phyloP scores from a whole-genome alignment of 495 filamentous ascomycete genomes.

The Hypoxylon lenormandii region DNA sequence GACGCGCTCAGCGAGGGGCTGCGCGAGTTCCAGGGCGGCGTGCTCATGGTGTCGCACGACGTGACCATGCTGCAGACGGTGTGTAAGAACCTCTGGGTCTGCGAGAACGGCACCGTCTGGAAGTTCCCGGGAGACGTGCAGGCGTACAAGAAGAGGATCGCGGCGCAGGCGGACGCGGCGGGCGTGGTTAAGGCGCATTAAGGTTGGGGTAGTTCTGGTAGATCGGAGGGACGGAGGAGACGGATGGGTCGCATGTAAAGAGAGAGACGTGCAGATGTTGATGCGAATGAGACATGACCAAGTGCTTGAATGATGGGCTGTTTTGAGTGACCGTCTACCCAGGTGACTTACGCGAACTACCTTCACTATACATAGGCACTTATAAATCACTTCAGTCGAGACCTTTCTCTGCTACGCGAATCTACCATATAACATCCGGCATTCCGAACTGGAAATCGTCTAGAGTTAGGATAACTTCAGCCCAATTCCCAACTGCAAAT shows the following conservation, averaged over 20 bases:
- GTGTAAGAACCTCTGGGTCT: slow-evolving; percentile 94
- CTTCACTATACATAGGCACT: not conserved
- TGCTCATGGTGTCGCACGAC: slow-evolving; percentile 98
- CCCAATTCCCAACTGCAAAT: too few relatives aligned
- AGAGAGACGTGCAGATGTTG: not conserved
- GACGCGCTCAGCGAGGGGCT: slow-evolving; percentile 89
- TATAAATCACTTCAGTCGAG: too few relatives aligned
- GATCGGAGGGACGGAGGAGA: too few relatives aligned
- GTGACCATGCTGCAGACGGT: slow-evolving; percentile 98
- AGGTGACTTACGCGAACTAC: not conserved
- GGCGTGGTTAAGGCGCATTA: slow-evolving; percentile 79
- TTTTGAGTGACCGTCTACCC: not conserved
- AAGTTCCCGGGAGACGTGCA: slow-evolving; percentile 95
- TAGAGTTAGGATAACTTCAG: too few relatives aligned
- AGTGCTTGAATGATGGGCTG: not conserved
- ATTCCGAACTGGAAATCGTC: too few relatives aligned
- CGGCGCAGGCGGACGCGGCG: slow-evolving; percentile 84
- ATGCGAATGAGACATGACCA: slow-evolving; percentile 2
- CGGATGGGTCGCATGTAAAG: not conserved
- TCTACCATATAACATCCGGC: too few relatives aligned
- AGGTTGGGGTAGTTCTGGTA: slow-evolving; percentile 27
- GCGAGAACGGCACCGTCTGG: slow-evolving; percentile 93
- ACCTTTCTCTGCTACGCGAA: too few relatives aligned
- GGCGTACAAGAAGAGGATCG: slow-evolving; percentile 97
- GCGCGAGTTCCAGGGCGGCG: slow-evolving; percentile 87